Evolutionary conservation across 208 protist genomes (phyloP), one percentile per base, ranked within the genome.

Genomic region (Acanthamoeba healyi): DNA sequence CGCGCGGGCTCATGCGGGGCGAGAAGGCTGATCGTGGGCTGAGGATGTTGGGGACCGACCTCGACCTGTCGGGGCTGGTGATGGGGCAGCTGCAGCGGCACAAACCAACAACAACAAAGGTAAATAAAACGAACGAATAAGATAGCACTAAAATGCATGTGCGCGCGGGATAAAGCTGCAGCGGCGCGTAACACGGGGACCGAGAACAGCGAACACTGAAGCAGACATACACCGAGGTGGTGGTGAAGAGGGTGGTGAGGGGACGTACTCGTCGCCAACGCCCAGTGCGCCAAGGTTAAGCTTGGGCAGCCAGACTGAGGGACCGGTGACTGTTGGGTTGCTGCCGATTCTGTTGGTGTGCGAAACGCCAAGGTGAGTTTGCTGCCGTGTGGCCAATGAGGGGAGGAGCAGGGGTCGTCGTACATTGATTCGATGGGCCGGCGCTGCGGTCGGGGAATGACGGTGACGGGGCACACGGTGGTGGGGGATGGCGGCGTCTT

Each of bases 1-100:
- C 67, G 79, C 79, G 79, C 5, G 79, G 79, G 79, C 79, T 87
- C 79, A 87, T 87, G 2, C 79, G 44, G 24, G 79, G 79, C 38
- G 79, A 87, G 44, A 87, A 87, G 79, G 79, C 79, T 15, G 79
- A 87, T n/a, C 79, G 79, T 10, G 79, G 79, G 79, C 79, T 87
- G 26, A 87, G 44, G n/a, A 87, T 87, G 42, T 87, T 87, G 49
- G 79, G 26, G 44, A 87, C 79, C 51, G 79, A 87, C 79, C 79
- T 51, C 9, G 79, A 87, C 44, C 79, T 54, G 36, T 87, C 79
- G 14, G 79, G 79, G 36, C 79, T 87, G 29, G 79, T 63, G 51
- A 87, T 87, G 2, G 79, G 51, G 26, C n/a, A 54, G 32, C 79
- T 87, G 51, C 46, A 9, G 12, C 22, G 14, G 15, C 9, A 36